These are phyloP conservation scores for Botrytis byssoidea DNA, from an alignment of 2,329 filamentous ascomycete species.

Conservation along the genomic window DNA sequence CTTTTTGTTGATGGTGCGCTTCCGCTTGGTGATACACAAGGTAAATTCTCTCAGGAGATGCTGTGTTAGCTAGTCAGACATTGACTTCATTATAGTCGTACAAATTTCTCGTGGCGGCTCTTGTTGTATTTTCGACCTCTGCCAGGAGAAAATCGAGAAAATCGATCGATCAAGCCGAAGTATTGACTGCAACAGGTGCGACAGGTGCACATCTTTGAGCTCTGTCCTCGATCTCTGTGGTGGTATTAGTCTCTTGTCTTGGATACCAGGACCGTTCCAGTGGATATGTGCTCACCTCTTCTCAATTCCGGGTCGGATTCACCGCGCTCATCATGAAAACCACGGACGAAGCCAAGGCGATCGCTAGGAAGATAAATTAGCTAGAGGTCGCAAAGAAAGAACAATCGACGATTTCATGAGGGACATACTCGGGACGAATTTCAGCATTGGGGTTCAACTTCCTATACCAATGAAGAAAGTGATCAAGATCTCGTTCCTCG, in stretches of 20 bases:
- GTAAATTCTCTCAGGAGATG: background rate
- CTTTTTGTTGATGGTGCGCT: background rate
- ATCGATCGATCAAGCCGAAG: background rate
- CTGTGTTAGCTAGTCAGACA: background rate
- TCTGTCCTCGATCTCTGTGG: conserved; percentile 7
- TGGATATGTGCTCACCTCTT: background rate
- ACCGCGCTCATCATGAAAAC: background rate
- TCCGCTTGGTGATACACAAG: background rate
- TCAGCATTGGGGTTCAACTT: background rate
- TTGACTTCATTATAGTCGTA: background rate
- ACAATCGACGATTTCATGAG: background rate
- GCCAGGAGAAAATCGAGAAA: background rate
- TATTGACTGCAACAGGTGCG: background rate
- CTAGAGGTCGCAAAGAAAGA: background rate
- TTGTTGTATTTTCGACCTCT: background rate
- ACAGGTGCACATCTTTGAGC: background rate
- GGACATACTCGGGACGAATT: background rate
- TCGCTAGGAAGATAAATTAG: background rate
- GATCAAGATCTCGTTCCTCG: background rate
- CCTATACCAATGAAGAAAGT: background rate
- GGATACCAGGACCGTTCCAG: no score
- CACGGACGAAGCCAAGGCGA: background rate
- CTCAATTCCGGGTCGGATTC: background rate
- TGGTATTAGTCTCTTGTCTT: background rate
- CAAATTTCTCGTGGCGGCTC: background rate